phyloP scores from a whole-genome alignment of 2,329 filamentous ascomycete genomes.

The Phoma sp. region DNA sequence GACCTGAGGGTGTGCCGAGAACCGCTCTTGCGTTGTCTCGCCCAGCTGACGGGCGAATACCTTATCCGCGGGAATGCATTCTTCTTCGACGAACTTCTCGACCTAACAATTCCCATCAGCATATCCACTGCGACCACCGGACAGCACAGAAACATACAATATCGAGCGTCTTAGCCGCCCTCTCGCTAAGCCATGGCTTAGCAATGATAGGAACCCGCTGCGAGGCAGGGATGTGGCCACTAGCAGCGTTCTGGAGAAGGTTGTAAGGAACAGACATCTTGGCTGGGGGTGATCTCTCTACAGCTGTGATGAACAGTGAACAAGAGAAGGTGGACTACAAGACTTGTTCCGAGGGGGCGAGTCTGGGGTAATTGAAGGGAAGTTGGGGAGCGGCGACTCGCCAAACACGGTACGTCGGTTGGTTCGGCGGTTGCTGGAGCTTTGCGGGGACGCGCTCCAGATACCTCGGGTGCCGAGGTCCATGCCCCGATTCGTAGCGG shows the following conservation, averaged over 20 bases:
- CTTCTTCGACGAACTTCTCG: slow-evolving; percentile 95
- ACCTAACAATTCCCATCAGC: slow-evolving; percentile 55
- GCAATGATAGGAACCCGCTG: slow-evolving; percentile 64
- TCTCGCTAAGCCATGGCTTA: slow-evolving; percentile 74
- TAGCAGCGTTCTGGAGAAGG: slow-evolving; percentile 43
- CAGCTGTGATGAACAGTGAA: not conserved
- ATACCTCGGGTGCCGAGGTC: slow-evolving; percentile 9
- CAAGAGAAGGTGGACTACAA: slow-evolving; percentile 2
- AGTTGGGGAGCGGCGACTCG: slow-evolving; percentile 6
- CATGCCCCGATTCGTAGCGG: not conserved
- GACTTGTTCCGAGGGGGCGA: not conserved
- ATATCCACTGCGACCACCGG: not conserved
- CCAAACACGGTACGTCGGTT: slow-evolving; percentile 8
- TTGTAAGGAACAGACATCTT: slow-evolving; percentile 43
- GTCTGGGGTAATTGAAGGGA: slow-evolving; percentile 17
- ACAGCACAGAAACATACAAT: slow-evolving; percentile 55
- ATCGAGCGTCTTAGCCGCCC: slow-evolving; percentile 83
- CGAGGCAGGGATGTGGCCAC: slow-evolving; percentile 55
- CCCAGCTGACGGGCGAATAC: slow-evolving; percentile 82
- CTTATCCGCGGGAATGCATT: slow-evolving; percentile 77
- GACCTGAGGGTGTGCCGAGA: slow-evolving; percentile 76
- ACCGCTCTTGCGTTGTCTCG: slow-evolving; percentile 71
- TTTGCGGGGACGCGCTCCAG: slow-evolving; percentile 9
- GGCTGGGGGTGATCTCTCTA: not conserved
- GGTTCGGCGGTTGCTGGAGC: slow-evolving; percentile 1